Evolutionary conservation across 75 land plant species (phyloP), one percentile per base, ranked within the genome.

Genomic region (Cryptomeria japonica): DNA sequence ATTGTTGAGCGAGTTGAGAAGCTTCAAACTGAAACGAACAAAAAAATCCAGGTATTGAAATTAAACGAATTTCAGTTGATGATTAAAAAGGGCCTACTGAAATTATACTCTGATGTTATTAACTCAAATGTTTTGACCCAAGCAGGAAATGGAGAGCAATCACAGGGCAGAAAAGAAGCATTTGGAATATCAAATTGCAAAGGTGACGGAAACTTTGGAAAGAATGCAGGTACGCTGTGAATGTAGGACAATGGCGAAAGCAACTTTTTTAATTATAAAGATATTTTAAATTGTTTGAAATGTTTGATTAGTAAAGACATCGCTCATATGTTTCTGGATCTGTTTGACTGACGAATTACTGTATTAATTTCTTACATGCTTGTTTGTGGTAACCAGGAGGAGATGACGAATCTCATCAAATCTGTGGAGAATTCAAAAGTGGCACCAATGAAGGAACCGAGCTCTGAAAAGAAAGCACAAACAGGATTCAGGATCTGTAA

Each of bases 401-500:
- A 85, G 36, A 85, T 85, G 86, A 55, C 19, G 37, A 51, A 18
- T 4, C 39, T 55, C 25, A 32, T 53, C 41, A 34, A 55, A 56
- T 55, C 51, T 25, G 18, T 55, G 0, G 86, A 16, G 10, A 34
- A 53, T 9, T 22, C 49, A 19, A 56, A 19, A 36, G 86, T 34
- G 32, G 39, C n/a, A n/a, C 19, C 85, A 12, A 82, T 34, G 22
- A 39, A 28, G 9, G 32, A 41, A 11, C 19, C 34, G 6, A 77
- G 41, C 31, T 39, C 80, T 86, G 32, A 58, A 72, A 14, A 58
- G 49, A 16, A 28, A 8, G 19, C 41, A 39, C 83, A 83, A 86
- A 94, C 94, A 76, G 96, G 95, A 5, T 95, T 95, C 94, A 91
- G 93, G 83, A 87, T 94, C 13, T 95, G 94, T 91, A 94, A 90